Evolutionary conservation across 2,329 filamentous ascomycete genomes (phyloP).

Genomic region (Chrysoporthe puriensis): DNA sequence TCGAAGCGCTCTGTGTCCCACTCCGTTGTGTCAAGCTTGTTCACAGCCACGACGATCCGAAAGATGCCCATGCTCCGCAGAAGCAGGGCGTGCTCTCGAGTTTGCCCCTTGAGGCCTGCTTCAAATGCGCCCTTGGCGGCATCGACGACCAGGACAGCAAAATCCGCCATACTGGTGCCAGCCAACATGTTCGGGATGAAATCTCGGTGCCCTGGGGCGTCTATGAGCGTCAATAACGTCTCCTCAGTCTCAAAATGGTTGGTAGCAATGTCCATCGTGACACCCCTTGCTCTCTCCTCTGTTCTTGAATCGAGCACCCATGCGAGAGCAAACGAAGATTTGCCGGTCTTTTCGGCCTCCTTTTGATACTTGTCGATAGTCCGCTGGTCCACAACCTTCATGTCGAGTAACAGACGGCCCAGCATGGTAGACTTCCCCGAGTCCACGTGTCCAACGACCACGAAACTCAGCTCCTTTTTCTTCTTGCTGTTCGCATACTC

Average conservation of each 20-base stretch:
- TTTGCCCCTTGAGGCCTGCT: slow-evolving; percentile 90
- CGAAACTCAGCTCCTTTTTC: slow-evolving; percentile 87
- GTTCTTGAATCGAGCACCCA: slow-evolving; percentile 95
- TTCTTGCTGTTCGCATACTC: slow-evolving; percentile 76
- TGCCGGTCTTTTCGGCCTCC: slow-evolving; percentile 89
- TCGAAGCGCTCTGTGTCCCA: slow-evolving; percentile 86
- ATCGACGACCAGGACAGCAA: slow-evolving; percentile 93
- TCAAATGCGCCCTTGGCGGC: slow-evolving; percentile 90
- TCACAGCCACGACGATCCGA: slow-evolving; percentile 85
- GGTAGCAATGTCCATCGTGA: slow-evolving; percentile 95
- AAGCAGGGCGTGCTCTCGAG: slow-evolving; percentile 88
- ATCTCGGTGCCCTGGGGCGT: slow-evolving; percentile 91
- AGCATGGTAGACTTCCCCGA: slow-evolving; percentile 97
- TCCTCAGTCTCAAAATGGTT: slow-evolving; percentile 91
- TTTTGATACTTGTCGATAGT: slow-evolving; percentile 86
- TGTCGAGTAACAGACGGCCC: slow-evolving; percentile 88
- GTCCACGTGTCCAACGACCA: slow-evolving; percentile 97
- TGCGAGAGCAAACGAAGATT: slow-evolving; percentile 92
- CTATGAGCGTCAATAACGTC: slow-evolving; percentile 89
- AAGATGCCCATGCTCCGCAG: slow-evolving; percentile 90
- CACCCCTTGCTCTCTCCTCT: slow-evolving; percentile 86
- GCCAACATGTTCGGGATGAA: slow-evolving; percentile 99
- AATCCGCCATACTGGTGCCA: slow-evolving; percentile 92
- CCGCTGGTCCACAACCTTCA: slow-evolving; percentile 84
- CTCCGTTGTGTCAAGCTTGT: slow-evolving; percentile 86